Evolutionary conservation across 83 land plant genomes (phyloP), one percentile per base, ranked within the genome.

Genomic region (Diphasiastrum complanatum): DNA sequence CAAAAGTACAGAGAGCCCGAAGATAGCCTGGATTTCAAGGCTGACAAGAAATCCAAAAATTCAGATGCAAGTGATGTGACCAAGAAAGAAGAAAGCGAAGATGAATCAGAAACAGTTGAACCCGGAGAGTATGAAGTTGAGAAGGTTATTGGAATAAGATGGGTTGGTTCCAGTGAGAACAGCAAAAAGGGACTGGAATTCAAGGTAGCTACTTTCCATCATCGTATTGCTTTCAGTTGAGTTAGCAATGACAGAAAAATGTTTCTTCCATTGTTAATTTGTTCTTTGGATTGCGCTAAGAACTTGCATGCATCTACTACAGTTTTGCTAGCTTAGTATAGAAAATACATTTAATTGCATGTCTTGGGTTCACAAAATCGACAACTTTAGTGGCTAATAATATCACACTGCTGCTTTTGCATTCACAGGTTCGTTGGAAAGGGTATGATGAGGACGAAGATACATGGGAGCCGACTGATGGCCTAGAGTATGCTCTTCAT

Each of bases 391-490:
- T 12, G 53, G 4, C 20, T 6, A 4, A 33, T 3, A 37, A 58
- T 11, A n/a, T n/a, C 14, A 4, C 14, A 5, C 2, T 59, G 53
- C 36, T 34, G 3, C 18, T 30, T 10, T 1, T 0, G n/a, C 3
- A 25, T 22, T 34, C 47, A 1, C 22, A 91, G 97, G 96, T 89
- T 1, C 96, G 72, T 3, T 93, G 99, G 99, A 78, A 73, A 43
- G 89, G 92, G 43, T 89, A 85, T 79, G 65, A 61, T 40, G 63
- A 78, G 5, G 75, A 67, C 45, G 84, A 93, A 38, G 99, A 93
- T 65, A 78, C 89, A n/a, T 93, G 99, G 99, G 99, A 93, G 45
- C 86, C 99, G 51, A 16, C 78, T 35, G 78, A 79, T 10, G 64
- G 69, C 12, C 60, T 93, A 26, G 71, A 81, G 99, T 92, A 69